A percentile compares a stretch with the other conserved stretches of the same genome.
phyloP scores from a whole-genome alignment of 257 asterid genomes.

The Euphrasia confusa region DNA sequence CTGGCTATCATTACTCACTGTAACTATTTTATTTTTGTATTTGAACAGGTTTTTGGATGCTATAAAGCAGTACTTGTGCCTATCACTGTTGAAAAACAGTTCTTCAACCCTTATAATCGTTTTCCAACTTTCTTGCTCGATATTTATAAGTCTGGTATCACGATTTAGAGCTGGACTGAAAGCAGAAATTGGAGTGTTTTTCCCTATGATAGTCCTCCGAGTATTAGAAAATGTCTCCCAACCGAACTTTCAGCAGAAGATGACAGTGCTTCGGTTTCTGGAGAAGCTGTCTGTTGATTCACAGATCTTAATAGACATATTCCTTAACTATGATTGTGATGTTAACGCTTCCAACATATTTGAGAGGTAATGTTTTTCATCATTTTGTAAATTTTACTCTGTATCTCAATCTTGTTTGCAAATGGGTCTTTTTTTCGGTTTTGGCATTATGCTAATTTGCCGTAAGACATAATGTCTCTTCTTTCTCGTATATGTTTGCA shows the following conservation, averaged over 20 bases:
- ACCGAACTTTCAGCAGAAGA: constrained; percentile 97
- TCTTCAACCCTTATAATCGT: constrained; percentile 89
- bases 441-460: constrained; percentile 17
- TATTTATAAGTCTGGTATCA: constrained; percentile 86
- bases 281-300: constrained; percentile 90
- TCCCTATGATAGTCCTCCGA: constrained; percentile 96
- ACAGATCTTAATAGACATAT: constrained; percentile 94
- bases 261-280: constrained; percentile 94
- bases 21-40: constrained; percentile 22
- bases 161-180: constrained; percentile 96
- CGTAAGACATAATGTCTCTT: constrained; percentile 2
- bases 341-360: constrained; percentile 98
- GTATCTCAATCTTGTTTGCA: constrained; percentile 9
- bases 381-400: constrained; percentile 16
- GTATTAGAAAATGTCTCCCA: constrained; percentile 91
- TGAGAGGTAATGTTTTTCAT: constrained; percentile 63
- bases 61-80: constrained; percentile 92
- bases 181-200: constrained; percentile 98
- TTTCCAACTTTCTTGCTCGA: constrained; percentile 99
- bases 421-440: constrained; percentile 17
- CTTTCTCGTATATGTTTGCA: constrained; percentile 10
- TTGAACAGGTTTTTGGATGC: constrained; percentile 90
- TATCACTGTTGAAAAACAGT: constrained; percentile 93
- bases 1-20: constrained; percentile 19
- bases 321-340: constrained; percentile 97